Evolutionary conservation across 257 asterid genomes (phyloP), one percentile per base, ranked within the genome.

Genomic region (Euphrasia confusa): DNA sequence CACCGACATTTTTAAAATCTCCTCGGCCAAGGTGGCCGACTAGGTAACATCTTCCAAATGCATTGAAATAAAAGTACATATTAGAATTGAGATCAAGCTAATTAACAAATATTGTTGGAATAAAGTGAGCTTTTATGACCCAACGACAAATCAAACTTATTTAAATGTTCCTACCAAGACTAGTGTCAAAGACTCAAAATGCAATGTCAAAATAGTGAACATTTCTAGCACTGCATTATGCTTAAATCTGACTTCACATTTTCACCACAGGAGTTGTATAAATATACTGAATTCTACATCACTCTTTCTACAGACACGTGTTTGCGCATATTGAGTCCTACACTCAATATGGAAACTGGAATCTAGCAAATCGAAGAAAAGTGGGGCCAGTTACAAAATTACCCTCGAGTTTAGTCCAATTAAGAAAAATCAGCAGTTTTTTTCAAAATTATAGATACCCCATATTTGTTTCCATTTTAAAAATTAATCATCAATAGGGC

Each of bases 21-120:
- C 42, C 11, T 37, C 42, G 2, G 2, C 42, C 10, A 37, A 37
- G 42, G 11, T 11, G 18, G 53, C 53, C 1, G 53, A 14, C 18
- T 5, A 47, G 53, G 53, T 50, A 66, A 13, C 63, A 58, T 37
- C 54, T 72, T 61, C 72, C 68, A 60, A 24, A 56, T 63, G 69
- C 44, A 49, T 39, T 61, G 33, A 56, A 48, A 56, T 12, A 61
- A 71, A 40, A 54, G 42, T 54, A 49, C 32, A 60, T 50, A 49
- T 30, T 54, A 54, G 11, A 37, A 37, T 37, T 37, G 11, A 8
- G 32, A 40, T 30, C 58, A 70, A 66, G 58, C 65, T 60, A 39
- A 53, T 62, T 67, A 60, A 67, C 54, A 61, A 49, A 47, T 26
- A 60, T 33, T 52, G 26, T 54, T 45, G 45, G 56, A 71, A 63